Conservation (phyloP, 345 rosid genomes). For the Bretschneidera sinensis region DNA sequence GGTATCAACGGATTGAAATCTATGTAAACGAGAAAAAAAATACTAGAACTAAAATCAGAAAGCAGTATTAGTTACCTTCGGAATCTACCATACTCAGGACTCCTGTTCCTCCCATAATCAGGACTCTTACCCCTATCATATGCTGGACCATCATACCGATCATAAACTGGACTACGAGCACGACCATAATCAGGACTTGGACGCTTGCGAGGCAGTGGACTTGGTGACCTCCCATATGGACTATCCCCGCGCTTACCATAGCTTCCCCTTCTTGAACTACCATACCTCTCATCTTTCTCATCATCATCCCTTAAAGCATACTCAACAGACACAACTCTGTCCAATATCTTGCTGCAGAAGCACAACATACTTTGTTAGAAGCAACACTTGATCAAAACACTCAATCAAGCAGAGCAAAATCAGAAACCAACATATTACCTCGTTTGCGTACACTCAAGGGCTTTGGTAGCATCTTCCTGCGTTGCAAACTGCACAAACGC, state of each 20-base stretch:
- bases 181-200: conserved; percentile 81
- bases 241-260: conserved; percentile 32
- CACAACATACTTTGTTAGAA: background rate
- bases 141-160: conserved; percentile 53
- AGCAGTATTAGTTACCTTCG: conserved; percentile 50
- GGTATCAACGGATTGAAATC: background rate
- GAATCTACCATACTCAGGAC: conserved; percentile 47
- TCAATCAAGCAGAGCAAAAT: background rate
- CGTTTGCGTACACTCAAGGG: conserved; percentile 72
- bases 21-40: background rate
- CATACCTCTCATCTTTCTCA: conserved; percentile 57
- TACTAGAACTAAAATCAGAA: conserved; percentile 12
- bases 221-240: conserved; percentile 58
- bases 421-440: conserved; percentile 27
- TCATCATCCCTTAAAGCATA: conserved; percentile 80
- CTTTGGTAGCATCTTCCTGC: conserved; percentile 82
- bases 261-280: conserved; percentile 63
- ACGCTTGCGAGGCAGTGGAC: conserved; percentile 59
- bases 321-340: conserved; percentile 81
- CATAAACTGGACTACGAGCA: conserved; percentile 70
- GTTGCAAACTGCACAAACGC: conserved; percentile 79
- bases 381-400: background rate
- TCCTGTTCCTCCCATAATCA: conserved; percentile 41
- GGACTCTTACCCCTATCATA: conserved; percentile 47
- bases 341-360: conserved; percentile 63